Evolutionary conservation across 129 eudicot genomes (phyloP).

Genomic region (Glebionis coronaria): DNA sequence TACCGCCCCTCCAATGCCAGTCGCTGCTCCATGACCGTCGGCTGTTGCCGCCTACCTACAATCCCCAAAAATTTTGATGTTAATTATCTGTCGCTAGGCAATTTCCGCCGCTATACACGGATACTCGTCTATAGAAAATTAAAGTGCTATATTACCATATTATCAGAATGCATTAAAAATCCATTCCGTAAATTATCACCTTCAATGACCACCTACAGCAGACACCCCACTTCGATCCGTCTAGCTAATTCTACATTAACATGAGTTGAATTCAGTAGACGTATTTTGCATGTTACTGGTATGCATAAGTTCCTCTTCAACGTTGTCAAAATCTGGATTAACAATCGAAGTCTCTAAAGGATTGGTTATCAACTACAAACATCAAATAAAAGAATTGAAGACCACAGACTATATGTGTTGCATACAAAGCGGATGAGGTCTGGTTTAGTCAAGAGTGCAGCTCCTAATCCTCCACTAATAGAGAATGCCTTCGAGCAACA

Average conservation of each 20-base stretch:
- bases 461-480: conserved; percentile 91
- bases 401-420: not conserved
- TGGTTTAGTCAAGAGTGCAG: conserved; percentile 72
- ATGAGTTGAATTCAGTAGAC: conserved; percentile 57
- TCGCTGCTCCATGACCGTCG: too few relatives aligned
- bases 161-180: not conserved
- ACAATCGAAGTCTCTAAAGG: conserved; percentile 13
- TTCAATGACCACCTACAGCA: conserved; percentile 91
- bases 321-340: conserved; percentile 69
- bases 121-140: too few relatives aligned
- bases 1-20: too few relatives aligned
- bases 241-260: conserved; percentile 82
- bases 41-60: too few relatives aligned
- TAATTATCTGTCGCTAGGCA: too few relatives aligned
- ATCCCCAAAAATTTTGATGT: too few relatives aligned
- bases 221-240: conserved; percentile 80
- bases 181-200: conserved; percentile 36
- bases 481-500: conserved; percentile 87
- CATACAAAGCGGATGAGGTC: conserved; percentile 85
- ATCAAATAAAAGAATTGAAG: conserved; percentile 3
- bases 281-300: conserved; percentile 90
- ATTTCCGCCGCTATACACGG: too few relatives aligned
- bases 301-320: conserved; percentile 71
- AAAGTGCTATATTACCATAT: too few relatives aligned
- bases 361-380: not conserved